A percentile compares a stretch with the other conserved stretches of the same genome.
Conservation (phyloP, 148 eudicot species). For the Amaranthus hypochondriacus region DNA sequence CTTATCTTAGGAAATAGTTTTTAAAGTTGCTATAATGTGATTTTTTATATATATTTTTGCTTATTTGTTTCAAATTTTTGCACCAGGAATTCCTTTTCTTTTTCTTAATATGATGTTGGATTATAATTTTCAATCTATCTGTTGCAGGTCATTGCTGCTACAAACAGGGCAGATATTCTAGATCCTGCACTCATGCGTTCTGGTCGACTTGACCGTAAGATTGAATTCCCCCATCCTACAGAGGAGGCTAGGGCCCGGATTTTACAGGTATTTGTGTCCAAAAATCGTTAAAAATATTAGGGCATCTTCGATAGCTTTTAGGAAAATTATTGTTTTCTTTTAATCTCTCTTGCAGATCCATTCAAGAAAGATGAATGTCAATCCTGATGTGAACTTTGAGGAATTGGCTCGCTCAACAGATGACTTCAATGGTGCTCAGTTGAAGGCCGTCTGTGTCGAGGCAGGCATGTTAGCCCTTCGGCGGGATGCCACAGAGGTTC, state of each 20-base stretch:
- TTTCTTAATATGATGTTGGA: too few relatives aligned
- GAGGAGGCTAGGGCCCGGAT: conserved; percentile 98
- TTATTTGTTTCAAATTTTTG: too few relatives aligned
- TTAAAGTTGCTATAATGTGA: too few relatives aligned
- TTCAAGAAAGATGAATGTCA: conserved; percentile 96
- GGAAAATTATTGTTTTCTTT: not conserved
- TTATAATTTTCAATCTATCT: not conserved
- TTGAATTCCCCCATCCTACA: conserved; percentile 96
- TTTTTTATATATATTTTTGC: too few relatives aligned
- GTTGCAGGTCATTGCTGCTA: conserved; percentile 87
- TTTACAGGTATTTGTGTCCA: conserved; percentile 51
- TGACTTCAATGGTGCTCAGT: conserved; percentile 93
- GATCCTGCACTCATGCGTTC: conserved; percentile 98
- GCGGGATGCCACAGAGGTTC: conserved; percentile 96
- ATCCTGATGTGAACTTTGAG: conserved; percentile 96
- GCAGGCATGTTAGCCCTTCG: conserved; percentile 98
- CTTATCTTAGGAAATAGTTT: too few relatives aligned
- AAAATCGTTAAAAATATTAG: not conserved
- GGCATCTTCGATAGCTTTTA: too few relatives aligned
- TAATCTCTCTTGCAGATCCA: conserved; percentile 53
- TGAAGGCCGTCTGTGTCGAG: conserved; percentile 98
- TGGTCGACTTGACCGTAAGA: conserved; percentile 96
- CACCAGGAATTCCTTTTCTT: too few relatives aligned
- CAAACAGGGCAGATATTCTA: conserved; percentile 91
- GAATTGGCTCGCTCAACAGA: conserved; percentile 95